These are phyloP conservation scores for Calonectria pseudoreteaudii DNA, from an alignment of 2,329 filamentous ascomycete genomes.

Conservation along the genomic window DNA sequence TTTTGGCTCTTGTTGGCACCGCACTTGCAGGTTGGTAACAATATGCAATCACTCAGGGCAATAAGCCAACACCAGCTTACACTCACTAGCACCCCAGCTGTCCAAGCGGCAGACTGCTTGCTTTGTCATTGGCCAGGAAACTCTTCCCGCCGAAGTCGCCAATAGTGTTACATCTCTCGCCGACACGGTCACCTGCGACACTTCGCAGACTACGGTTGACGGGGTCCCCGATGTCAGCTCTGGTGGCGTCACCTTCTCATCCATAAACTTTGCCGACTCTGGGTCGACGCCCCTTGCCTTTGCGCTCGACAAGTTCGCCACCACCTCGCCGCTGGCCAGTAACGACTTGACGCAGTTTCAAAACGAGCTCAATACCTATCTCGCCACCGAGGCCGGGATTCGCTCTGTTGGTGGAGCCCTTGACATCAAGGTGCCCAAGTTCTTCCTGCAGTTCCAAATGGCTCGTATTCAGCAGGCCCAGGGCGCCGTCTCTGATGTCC, in stretches of 20 bases:
- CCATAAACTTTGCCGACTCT: slow-evolving; percentile 67
- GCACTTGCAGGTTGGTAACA: slow-evolving; percentile 33
- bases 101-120: slow-evolving; percentile 55
- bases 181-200: slow-evolving; percentile 61
- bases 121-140: slow-evolving; percentile 64
- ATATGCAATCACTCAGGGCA: background rate
- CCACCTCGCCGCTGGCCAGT: slow-evolving; percentile 59
- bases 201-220: slow-evolving; percentile 59
- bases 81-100: slow-evolving; percentile 27
- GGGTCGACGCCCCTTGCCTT: slow-evolving; percentile 63
- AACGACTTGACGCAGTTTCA: slow-evolving; percentile 65
- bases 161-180: slow-evolving; percentile 56
- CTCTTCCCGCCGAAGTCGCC: slow-evolving; percentile 63
- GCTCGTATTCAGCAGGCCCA: slow-evolving; percentile 70
- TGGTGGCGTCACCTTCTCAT: slow-evolving; percentile 62
- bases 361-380: slow-evolving; percentile 65
- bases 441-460: slow-evolving; percentile 71
- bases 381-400: slow-evolving; percentile 70
- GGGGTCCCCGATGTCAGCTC: slow-evolving; percentile 68
- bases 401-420: slow-evolving; percentile 64
- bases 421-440: slow-evolving; percentile 72
- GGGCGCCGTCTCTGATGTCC: slow-evolving; percentile 63
- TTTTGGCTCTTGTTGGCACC: slow-evolving; percentile 33
- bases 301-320: slow-evolving; percentile 65
- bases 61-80: background rate